Base-by-base conservation (phyloP, 2,329 filamentous ascomycete species). In the Orbilia ellipsospora region DNA sequence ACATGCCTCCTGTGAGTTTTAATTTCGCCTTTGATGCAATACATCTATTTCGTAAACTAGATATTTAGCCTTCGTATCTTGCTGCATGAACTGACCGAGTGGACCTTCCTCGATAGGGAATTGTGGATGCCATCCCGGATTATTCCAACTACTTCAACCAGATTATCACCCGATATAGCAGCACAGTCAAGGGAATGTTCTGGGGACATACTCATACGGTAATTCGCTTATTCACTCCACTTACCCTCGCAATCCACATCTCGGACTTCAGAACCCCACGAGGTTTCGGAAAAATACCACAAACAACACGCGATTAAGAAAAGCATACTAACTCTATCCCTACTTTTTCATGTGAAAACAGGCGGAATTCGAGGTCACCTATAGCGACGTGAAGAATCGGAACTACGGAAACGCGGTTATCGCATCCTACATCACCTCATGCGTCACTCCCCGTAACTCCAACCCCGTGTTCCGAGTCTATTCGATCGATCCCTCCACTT, bases 391-490 rank as follows among this genome's bases (percentile, higher is more conserved):
- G 16, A 18, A 59, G 0, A 50, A 59, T 4, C 60, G 64, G 28
- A 79, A 82, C 23, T 80, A 87, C 80, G 78, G 81, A 7, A 85
- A 83, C 57, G 87, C 87, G 0, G 80, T 83, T 8, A 83, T 84
- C 36, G 83, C 85, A n/a, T 86, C 85, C 2, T 88, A 88, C 79
- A 84, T 88, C 54, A 84, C 83, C 0, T 86, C 86, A 0, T 86
- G 85, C 0, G 81, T 88, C 78, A 86, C 86, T 5, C 87, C 87
- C 0, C 87, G 83, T 0, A 86, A 85, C 0, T 87, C 85, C 31
- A 84, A 86, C 77, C 86, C 87, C 0, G 84, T 87, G 2, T 89
- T 89, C 81, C 85, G 86, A 56, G 84, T 89, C 50, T 88, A 89
- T 81, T 83, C 85, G 15, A 84, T 89, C 67, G 87, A 89, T 78